A percentile compares a stretch with the other conserved stretches of the same genome.
Conservation (phyloP, 441 rosid genomes). For the Mallotus repandus region DNA sequence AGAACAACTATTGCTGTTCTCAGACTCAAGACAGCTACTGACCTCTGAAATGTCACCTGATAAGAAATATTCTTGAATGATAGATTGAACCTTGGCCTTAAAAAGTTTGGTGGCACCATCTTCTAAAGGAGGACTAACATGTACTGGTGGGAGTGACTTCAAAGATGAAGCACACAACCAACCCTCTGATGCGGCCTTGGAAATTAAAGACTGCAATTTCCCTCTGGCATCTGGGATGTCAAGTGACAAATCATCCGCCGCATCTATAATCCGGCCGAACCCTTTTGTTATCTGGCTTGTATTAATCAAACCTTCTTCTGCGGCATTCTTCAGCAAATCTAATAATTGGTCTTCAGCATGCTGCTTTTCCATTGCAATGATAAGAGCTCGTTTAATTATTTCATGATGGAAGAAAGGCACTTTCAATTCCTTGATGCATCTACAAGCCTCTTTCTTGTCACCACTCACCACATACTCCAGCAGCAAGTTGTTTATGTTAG, state of each 20-base stretch:
- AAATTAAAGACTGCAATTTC: slow-evolving; percentile 60
- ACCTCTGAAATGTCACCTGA: slow-evolving; percentile 73
- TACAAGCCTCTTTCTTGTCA: slow-evolving; percentile 70
- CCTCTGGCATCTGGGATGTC: slow-evolving; percentile 68
- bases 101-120: slow-evolving; percentile 44
- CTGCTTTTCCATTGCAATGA: slow-evolving; percentile 72
- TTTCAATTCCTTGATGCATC: slow-evolving; percentile 74
- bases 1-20: slow-evolving; percentile 36
- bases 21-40: slow-evolving; percentile 55
- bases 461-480: slow-evolving; percentile 64
- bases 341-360: slow-evolving; percentile 55
- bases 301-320: slow-evolving; percentile 71
- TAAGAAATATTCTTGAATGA: slow-evolving; percentile 67
- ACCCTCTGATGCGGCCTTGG: slow-evolving; percentile 81
- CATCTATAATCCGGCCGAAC: slow-evolving; percentile 62
- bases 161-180: slow-evolving; percentile 80
- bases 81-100: slow-evolving; percentile 64
- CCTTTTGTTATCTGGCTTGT: slow-evolving; percentile 80
- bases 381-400: slow-evolving; percentile 66
- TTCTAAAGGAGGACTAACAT: slow-evolving; percentile 36
- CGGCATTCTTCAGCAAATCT: slow-evolving; percentile 59
- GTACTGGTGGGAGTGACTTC: slow-evolving; percentile 46
- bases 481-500: slow-evolving; percentile 56
- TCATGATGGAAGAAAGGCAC: slow-evolving; percentile 88
- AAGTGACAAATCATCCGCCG: slow-evolving; percentile 70